Conservation (phyloP, 164 flowering plant species). For the Stephania japonica region DNA sequence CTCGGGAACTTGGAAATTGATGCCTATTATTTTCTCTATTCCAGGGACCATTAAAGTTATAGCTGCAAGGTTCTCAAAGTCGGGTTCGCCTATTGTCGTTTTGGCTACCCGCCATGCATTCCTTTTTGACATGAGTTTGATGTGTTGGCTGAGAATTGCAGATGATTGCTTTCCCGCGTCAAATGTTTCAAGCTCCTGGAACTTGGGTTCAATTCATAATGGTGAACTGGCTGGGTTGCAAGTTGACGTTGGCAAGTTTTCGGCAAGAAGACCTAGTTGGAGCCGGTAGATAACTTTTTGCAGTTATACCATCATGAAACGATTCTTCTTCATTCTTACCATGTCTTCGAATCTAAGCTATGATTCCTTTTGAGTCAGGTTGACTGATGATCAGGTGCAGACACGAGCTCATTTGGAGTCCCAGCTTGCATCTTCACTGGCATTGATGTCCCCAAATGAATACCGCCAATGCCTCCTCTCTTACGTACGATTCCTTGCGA, state of each 20-base stretch:
- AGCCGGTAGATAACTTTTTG: constrained; percentile 52
- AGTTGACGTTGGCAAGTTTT: constrained; percentile 82
- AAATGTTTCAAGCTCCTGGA: constrained; percentile 90
- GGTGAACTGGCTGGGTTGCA: constrained; percentile 94
- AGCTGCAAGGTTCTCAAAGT: constrained; percentile 85
- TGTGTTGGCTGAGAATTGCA: constrained; percentile 95
- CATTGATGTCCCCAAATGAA: constrained; percentile 80
- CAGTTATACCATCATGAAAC: background rate
- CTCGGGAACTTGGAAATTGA: background rate
- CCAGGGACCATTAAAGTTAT: constrained; percentile 85
- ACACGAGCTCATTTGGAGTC: constrained; percentile 97
- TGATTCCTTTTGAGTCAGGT: constrained; percentile 35
- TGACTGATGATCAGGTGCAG: constrained; percentile 94
- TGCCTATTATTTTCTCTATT: background rate
- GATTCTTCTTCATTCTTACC: background rate
- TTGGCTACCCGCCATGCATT: constrained; percentile 93
- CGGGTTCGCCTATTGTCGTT: constrained; percentile 89
- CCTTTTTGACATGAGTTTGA: constrained; percentile 79
- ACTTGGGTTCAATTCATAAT: constrained; percentile 63
- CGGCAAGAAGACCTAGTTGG: constrained; percentile 93
- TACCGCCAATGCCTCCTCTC: constrained; percentile 89
- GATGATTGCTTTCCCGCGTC: constrained; percentile 96
- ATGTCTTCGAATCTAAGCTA: constrained; percentile 8
- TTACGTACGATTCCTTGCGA: constrained; percentile 79
- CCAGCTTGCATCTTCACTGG: constrained; percentile 85